These are phyloP conservation scores for Hypoxylon sp. DNA, from an alignment of 2,329 filamentous ascomycete species.

Conservation along the genomic window DNA sequence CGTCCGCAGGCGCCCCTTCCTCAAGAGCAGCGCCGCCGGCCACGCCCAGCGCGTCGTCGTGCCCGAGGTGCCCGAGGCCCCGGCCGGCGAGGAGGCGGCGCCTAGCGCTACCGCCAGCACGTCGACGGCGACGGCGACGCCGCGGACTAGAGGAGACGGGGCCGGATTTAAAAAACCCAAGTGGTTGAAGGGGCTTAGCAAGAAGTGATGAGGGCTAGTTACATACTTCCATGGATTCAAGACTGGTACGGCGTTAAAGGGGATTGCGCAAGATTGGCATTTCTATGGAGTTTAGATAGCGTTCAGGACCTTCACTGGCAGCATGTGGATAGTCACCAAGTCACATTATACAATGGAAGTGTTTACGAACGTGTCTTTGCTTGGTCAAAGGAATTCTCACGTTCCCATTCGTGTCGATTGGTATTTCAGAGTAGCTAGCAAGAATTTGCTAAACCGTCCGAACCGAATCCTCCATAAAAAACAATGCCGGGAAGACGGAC, in stretches of 20 bases:
- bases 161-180: constrained; percentile 63
- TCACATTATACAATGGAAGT: background rate
- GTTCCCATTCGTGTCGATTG: constrained; percentile 36
- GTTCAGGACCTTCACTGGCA: background rate
- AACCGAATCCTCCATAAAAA: constrained; percentile 32
- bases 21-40: constrained; percentile 58
- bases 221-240: background rate
- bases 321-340: background rate
- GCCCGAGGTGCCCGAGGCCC: constrained; percentile 54
- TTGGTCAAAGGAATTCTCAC: constrained; percentile 24
- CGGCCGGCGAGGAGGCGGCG: constrained; percentile 39
- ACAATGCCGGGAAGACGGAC: constrained; percentile 41
- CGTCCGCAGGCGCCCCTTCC: constrained; percentile 47
- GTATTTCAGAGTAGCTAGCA: constrained; percentile 36
- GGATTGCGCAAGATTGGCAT: background rate
- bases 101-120: constrained; percentile 1
- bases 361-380: constrained; percentile 13
- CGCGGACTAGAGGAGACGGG: constrained; percentile 36
- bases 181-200: constrained; percentile 75
- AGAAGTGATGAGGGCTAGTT: constrained; percentile 66
- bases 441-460: constrained; percentile 22
- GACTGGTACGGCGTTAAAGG: constrained; percentile 14
- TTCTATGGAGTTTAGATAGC: constrained; percentile 27
- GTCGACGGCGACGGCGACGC: constrained; percentile 18
- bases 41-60: constrained; percentile 67